Conservation (phyloP, 2,329 filamentous ascomycete genomes). For the Penicillium sp. region DNA sequence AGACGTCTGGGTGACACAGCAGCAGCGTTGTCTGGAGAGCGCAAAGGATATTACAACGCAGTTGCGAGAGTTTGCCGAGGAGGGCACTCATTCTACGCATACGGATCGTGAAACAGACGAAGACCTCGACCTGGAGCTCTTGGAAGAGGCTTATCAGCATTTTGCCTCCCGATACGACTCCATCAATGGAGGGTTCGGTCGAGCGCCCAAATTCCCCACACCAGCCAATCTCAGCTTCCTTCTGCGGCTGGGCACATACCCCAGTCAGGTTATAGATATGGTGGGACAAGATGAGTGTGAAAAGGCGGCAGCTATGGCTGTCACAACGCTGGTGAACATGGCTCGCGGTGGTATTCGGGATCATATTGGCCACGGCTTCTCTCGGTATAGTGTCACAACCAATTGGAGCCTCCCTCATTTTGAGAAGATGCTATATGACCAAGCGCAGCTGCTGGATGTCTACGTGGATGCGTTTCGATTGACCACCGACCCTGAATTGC, state of each 20-base stretch:
- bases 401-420: conserved; percentile 97
- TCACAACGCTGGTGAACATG: conserved; percentile 79
- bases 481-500: conserved; percentile 67
- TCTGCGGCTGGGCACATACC: conserved; percentile 70
- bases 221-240: conserved; percentile 83
- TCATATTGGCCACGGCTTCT: conserved; percentile 75
- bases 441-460: conserved; percentile 77
- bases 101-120: conserved; percentile 56
- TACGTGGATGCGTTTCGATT: conserved; percentile 84
- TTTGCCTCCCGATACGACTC: conserved; percentile 80
- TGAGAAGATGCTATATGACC: conserved; percentile 95
- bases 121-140: conserved; percentile 80
- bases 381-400: conserved; percentile 82
- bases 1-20: conserved; percentile 77
- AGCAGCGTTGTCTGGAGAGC: conserved; percentile 77
- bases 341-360: conserved; percentile 70
- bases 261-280: conserved; percentile 74
- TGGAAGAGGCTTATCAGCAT: conserved; percentile 85
- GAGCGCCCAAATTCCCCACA: conserved; percentile 84
- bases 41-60: conserved; percentile 80
- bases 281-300: conserved; percentile 78
- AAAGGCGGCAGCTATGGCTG: conserved; percentile 73
- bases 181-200: conserved; percentile 75
- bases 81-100: conserved; percentile 64
- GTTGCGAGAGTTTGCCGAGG: conserved; percentile 81